Conservation (phyloP, 805 yeast species). For the Saturnispora silvae region DNA sequence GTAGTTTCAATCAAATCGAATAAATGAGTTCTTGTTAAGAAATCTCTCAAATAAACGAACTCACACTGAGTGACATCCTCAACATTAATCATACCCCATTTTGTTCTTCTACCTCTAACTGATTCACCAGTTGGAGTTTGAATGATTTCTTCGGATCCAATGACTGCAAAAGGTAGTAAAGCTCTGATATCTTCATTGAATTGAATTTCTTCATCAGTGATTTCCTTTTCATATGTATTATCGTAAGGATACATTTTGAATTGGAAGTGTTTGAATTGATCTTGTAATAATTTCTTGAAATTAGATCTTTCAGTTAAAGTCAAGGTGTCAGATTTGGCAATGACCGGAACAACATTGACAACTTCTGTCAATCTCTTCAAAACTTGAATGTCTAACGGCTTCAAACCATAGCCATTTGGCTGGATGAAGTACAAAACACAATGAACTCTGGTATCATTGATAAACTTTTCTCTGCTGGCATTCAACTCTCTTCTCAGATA, state of each 20-base stretch:
- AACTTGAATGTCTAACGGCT: constrained; percentile 71
- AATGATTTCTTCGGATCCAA: constrained; percentile 78
- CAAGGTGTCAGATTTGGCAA: constrained; percentile 86
- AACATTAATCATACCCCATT: constrained; percentile 89
- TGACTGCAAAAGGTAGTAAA: constrained; percentile 85
- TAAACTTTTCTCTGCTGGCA: constrained; percentile 78
- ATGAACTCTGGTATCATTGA: constrained; percentile 86
- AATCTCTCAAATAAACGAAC: constrained; percentile 87
- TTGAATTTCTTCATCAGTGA: constrained; percentile 62
- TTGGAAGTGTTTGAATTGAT: constrained; percentile 61
- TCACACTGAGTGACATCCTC: constrained; percentile 95
- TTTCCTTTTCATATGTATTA: constrained; percentile 23
- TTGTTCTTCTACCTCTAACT: constrained; percentile 83
- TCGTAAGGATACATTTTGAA: constrained; percentile 82
- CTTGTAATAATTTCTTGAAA: constrained; percentile 68
- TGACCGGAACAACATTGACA: constrained; percentile 89
- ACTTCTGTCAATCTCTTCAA: constrained; percentile 78
- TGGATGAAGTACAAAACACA: constrained; percentile 84
- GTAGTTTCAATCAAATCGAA: constrained; percentile 95
- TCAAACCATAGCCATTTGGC: constrained; percentile 81
- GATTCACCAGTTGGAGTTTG: constrained; percentile 60
- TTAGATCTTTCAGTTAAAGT: constrained; percentile 75
- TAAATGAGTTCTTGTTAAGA: constrained; percentile 87
- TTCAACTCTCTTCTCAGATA: constrained; percentile 89
- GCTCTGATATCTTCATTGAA: constrained; percentile 65